Conservation (phyloP, 2,329 filamentous ascomycete species). For the Cladosporium sphaerospermum region DNA sequence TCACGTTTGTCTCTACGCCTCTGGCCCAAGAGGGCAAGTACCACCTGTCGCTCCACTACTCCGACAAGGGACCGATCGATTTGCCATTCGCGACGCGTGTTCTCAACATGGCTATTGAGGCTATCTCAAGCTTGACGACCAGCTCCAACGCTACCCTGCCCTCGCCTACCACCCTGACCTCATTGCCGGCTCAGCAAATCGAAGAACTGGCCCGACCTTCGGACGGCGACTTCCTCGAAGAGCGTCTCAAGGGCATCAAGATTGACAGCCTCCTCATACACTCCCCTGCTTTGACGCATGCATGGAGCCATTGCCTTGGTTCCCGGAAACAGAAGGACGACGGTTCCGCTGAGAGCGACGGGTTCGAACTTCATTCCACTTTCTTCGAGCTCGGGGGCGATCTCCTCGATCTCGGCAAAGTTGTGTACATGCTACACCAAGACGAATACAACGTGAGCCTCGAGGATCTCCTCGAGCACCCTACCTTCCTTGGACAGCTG, state of each 20-base stretch:
- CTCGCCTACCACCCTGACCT: conserved; percentile 6
- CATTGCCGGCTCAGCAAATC: not conserved
- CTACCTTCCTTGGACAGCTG: conserved; percentile 5
- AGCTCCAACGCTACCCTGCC: conserved; percentile 4
- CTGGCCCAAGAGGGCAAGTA: conserved; percentile 6
- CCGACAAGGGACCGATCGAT: conserved; percentile 9
- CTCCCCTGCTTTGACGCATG: conserved; percentile 7
- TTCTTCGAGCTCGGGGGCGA: conserved; percentile 10
- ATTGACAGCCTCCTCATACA: conserved; percentile 3
- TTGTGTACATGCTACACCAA: conserved; percentile 10
- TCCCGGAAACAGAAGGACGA: not conserved
- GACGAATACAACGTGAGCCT: conserved; percentile 6
- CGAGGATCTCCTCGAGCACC: conserved; percentile 8
- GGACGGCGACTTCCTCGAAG: conserved; percentile 5
- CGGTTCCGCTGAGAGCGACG: not conserved
- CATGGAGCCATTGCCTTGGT: conserved; percentile 1
- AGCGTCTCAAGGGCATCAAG: conserved; percentile 6
- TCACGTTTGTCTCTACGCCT: conserved; percentile 8
- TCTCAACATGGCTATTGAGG: conserved; percentile 9
- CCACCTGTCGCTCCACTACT: conserved; percentile 7
- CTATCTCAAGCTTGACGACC: conserved; percentile 5
- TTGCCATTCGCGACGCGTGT: not conserved
- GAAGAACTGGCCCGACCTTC: conserved; percentile 5
- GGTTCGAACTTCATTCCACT: conserved; percentile 6
- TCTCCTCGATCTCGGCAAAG: conserved; percentile 2